Conservation (phyloP, 1,284 basidiomycete genomes). For the Malassezia obtusa region DNA sequence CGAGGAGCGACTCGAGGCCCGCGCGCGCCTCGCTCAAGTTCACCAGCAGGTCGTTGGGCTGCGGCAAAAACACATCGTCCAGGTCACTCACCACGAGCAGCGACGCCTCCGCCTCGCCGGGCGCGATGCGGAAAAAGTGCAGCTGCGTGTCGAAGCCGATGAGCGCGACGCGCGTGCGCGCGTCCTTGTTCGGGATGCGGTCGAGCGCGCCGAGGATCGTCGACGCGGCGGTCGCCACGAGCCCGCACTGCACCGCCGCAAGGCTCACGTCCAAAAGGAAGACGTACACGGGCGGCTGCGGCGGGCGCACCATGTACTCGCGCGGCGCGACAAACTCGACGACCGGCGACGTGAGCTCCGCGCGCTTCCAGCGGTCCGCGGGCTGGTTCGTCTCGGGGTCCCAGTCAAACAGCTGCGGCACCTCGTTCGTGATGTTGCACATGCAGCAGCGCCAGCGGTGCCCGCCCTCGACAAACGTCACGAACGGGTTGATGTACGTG, state of each 20-base stretch:
- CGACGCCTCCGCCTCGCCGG: conserved; percentile 70
- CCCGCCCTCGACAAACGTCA: conserved; percentile 95
- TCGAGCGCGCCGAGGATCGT: conserved; percentile 91
- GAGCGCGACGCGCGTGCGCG: conserved; percentile 81
- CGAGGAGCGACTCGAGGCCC: conserved; percentile 71
- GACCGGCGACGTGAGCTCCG: conserved; percentile 83
- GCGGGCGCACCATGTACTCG: conserved; percentile 96
- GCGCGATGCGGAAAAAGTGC: conserved; percentile 85
- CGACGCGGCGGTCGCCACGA: conserved; percentile 93
- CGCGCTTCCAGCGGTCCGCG: conserved; percentile 84
- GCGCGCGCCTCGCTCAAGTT: conserved; percentile 78
- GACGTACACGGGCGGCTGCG: conserved; percentile 91
- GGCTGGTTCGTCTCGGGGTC: conserved; percentile 86
- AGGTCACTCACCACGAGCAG: conserved; percentile 97
- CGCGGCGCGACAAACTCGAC: conserved; percentile 97
- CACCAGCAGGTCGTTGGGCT: conserved; percentile 86
- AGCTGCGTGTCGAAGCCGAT: conserved; percentile 85
- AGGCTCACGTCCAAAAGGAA: conserved; percentile 97
- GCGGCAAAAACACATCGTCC: conserved; percentile 93
- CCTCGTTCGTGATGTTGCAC: conserved; percentile 97
- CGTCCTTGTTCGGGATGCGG: conserved; percentile 86
- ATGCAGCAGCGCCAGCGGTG: conserved; percentile 99
- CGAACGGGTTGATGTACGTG: conserved; percentile 97
- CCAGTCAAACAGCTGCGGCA: conserved; percentile 98
- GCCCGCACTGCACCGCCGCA: conserved; percentile 65